Evolutionary conservation across 805 yeast species (phyloP).

Genomic region (Kodamaea nitidulidarum): DNA sequence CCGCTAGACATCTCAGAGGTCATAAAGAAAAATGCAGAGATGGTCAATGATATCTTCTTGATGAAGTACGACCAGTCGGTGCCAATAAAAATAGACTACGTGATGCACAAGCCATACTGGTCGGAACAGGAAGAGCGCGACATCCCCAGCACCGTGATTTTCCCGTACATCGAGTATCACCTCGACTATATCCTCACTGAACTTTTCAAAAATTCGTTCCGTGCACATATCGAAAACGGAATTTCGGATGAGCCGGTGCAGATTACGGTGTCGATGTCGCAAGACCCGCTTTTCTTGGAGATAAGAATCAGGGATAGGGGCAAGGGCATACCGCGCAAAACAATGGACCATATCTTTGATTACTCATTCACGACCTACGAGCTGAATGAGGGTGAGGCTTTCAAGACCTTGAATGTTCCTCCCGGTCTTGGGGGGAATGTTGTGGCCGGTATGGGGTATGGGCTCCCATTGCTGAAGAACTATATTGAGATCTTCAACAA

Average conservation of each 20-base stretch:
- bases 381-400: constrained; percentile 52
- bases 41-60: constrained; percentile 78
- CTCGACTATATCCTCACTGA: constrained; percentile 86
- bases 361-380: constrained; percentile 83
- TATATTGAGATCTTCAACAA: constrained; percentile 40
- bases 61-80: constrained; percentile 80
- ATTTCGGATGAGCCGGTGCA: constrained; percentile 33
- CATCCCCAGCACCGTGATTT: constrained; percentile 37
- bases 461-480: constrained; percentile 72
- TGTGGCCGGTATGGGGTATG: constrained; percentile 96
- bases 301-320: constrained; percentile 83
- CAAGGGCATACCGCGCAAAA: constrained; percentile 74
- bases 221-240: constrained; percentile 79
- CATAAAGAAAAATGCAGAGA: constrained; percentile 59
- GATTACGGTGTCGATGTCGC: constrained; percentile 34
- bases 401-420: constrained; percentile 59
- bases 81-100: constrained; percentile 50
- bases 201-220: constrained; percentile 76
- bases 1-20: constrained; percentile 60
- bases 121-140: constrained; percentile 17
- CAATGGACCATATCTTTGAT: constrained; percentile 68
- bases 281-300: constrained; percentile 47
- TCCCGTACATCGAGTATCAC: constrained; percentile 86
- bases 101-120: constrained; percentile 13
- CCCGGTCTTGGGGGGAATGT: constrained; percentile 68